Conservation (phyloP, 208 protist species). For the Acanthamoeba healyi region DNA sequence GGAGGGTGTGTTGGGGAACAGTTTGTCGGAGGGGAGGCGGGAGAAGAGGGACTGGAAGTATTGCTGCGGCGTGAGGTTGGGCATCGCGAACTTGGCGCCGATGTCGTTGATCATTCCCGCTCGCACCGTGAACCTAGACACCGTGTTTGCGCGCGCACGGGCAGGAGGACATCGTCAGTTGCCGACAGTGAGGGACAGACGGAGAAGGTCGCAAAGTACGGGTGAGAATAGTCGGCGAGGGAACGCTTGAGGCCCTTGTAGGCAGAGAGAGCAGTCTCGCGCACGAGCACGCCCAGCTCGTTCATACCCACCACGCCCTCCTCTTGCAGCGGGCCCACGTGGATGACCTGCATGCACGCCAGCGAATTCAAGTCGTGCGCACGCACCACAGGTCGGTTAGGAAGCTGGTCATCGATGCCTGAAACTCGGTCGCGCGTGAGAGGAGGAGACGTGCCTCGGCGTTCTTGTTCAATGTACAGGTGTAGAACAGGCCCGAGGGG, state of each 20-base stretch:
- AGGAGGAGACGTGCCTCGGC: neutral
- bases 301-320: neutral
- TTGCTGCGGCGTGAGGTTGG: neutral
- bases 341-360: constrained; percentile 1
- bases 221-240: constrained; percentile 41
- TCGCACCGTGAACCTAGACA: constrained; percentile 22
- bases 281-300: constrained; percentile 17
- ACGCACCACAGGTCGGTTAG: no score
- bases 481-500: constrained; percentile 47
- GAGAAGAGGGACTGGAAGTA: constrained; percentile 36
- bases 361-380: no score
- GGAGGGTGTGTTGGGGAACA: no score
- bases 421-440: neutral
- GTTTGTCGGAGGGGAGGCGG: neutral
- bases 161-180: neutral
- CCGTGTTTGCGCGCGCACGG: neutral
- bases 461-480: constrained; percentile 39
- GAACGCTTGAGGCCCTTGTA: constrained; percentile 5
- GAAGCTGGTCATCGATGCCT: neutral
- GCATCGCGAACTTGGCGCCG: neutral
- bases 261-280: constrained; percentile 39
- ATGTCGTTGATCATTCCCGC: constrained; percentile 19
- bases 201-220: neutral
- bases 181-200: neutral
- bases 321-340: constrained; percentile 51